A percentile compares a stretch with the other conserved stretches of the same genome.
These are phyloP conservation scores for Chalara sp. DNA, from an alignment of 2,329 filamentous ascomycete species.

Conservation along the genomic window DNA sequence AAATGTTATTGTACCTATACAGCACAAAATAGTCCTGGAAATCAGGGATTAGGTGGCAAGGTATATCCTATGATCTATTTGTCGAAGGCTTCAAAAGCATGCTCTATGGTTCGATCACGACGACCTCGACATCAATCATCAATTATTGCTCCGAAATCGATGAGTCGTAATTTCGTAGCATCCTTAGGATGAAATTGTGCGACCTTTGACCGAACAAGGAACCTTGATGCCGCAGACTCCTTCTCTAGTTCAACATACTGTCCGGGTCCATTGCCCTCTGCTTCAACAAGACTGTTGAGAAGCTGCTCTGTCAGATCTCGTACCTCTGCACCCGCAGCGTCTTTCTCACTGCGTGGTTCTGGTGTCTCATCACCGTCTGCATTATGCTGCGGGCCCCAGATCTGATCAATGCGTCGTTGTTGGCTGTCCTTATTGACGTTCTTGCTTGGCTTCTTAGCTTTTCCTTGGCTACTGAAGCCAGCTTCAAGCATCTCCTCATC, in stretches of 20 bases:
- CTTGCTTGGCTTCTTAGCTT: slow-evolving; percentile 42
- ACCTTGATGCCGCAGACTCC: slow-evolving; percentile 57
- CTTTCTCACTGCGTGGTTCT: slow-evolving; percentile 26
- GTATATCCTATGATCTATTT: too few species aligned
- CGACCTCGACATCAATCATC: slow-evolving; percentile 36
- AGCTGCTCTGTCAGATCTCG: slow-evolving; percentile 52
- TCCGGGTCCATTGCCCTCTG: slow-evolving; percentile 46
- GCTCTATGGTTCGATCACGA: too few species aligned
- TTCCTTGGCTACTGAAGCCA: slow-evolving; percentile 55
- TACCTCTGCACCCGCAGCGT: slow-evolving; percentile 50
- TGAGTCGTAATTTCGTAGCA: slow-evolving; percentile 48
- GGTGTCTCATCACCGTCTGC: slow-evolving; percentile 34
- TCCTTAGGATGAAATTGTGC: slow-evolving; percentile 61
- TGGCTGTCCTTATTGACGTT: slow-evolving; percentile 40
- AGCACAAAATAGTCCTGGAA: too few species aligned
- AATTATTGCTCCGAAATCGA: slow-evolving; percentile 59
- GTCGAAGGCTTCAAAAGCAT: too few species aligned
- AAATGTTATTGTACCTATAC: too few species aligned
- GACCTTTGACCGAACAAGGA: slow-evolving; percentile 58
- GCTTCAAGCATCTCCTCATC: slow-evolving; percentile 51
- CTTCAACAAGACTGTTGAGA: slow-evolving; percentile 49
- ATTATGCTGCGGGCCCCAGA: slow-evolving; percentile 39
- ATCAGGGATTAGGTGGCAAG: too few species aligned
- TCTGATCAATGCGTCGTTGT: slow-evolving; percentile 57
- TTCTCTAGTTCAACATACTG: slow-evolving; percentile 51